These are phyloP conservation scores for Inga leiocalycina DNA, from an alignment of 306 rosid species.

Conservation along the genomic window DNA sequence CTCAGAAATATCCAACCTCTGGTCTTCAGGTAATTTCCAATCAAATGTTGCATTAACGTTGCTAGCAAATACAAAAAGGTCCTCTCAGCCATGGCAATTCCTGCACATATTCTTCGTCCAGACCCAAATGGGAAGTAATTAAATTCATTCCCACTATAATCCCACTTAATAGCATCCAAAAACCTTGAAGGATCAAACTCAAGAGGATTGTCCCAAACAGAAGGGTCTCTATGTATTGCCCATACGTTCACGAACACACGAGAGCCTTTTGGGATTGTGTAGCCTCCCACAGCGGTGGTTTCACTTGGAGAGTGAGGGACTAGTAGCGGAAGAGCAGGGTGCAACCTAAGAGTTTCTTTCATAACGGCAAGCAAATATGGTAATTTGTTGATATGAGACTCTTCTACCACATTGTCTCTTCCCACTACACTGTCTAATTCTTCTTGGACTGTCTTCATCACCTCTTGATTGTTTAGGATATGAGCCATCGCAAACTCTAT, in stretches of 20 bases:
- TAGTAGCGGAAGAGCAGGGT: conserved; percentile 55
- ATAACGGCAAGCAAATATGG: conserved; percentile 61
- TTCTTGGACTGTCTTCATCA: conserved; percentile 47
- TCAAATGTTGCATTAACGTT: background rate
- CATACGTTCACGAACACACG: background rate
- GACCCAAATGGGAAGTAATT: conserved; percentile 64
- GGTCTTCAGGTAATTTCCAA: background rate
- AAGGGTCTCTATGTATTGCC: background rate
- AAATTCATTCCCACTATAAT: conserved; percentile 66
- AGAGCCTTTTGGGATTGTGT: background rate
- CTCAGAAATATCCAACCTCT: background rate
- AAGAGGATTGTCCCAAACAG: conserved; percentile 17
- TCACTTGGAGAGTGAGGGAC: conserved; percentile 65
- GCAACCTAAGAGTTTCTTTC: conserved; percentile 72
- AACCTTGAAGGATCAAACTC: conserved; percentile 71
- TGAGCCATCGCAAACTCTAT: conserved; percentile 70
- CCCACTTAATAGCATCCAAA: conserved; percentile 48
- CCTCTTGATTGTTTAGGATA: conserved; percentile 46
- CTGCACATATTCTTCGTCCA: conserved; percentile 4
- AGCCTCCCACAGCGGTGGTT: conserved; percentile 46
- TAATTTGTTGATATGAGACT: conserved; percentile 51
- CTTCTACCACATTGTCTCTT: conserved; percentile 59
- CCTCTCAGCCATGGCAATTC: background rate
- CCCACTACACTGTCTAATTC: conserved; percentile 60
- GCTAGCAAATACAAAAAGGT: background rate